These are phyloP conservation scores for Penicillium frequentans DNA, from an alignment of 2,329 filamentous ascomycete genomes.

Conservation along the genomic window DNA sequence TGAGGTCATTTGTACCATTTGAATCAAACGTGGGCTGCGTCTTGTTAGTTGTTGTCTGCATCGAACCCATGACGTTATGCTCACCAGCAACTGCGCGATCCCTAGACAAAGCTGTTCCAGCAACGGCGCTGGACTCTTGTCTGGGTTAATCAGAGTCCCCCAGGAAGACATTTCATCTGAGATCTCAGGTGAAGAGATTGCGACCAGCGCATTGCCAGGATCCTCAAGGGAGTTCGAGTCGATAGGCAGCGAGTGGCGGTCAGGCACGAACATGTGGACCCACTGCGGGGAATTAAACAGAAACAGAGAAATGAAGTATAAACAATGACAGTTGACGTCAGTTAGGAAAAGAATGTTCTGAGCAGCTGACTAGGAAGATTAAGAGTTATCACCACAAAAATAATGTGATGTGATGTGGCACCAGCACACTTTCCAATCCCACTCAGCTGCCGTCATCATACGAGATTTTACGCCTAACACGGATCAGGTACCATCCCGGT, in stretches of 20 bases:
- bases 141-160: slow-evolving; percentile 62
- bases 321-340: background rate
- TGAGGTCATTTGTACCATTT: slow-evolving; percentile 43
- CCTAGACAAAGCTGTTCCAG: slow-evolving; percentile 68
- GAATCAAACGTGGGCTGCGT: slow-evolving; percentile 33
- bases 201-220: slow-evolving; percentile 4
- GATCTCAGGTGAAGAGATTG: slow-evolving; percentile 14
- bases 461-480: background rate
- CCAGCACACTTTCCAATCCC: background rate
- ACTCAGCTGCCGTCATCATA: slow-evolving; percentile 11
- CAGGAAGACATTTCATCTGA: slow-evolving; percentile 48
- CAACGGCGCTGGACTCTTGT: slow-evolving; percentile 67
- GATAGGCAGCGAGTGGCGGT: slow-evolving; percentile 23
- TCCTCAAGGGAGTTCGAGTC: slow-evolving; percentile 7
- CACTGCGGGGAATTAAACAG: slow-evolving; percentile 13
- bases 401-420: background rate
- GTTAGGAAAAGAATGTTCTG: background rate
- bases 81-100: slow-evolving; percentile 68
- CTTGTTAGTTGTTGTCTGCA: background rate
- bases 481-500: background rate
- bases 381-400: background rate
- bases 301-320: background rate
- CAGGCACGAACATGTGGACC: slow-evolving; percentile 24
- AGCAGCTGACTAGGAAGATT: background rate
- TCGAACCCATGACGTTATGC: background rate